Conservation (phyloP, 2,329 filamentous ascomycete genomes). For the Sporothrix phasma region DNA sequence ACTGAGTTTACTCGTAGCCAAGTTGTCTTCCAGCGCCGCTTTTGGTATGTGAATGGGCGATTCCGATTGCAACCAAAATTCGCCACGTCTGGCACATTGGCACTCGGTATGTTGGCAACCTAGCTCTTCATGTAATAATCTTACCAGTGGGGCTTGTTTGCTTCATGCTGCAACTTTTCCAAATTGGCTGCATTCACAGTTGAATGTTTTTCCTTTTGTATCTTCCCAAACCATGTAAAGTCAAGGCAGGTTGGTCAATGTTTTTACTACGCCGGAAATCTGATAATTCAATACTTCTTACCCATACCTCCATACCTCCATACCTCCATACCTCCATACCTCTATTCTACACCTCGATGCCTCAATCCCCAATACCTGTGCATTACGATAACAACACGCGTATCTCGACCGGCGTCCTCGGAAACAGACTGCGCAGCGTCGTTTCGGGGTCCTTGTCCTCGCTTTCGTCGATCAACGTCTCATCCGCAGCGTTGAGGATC, state of each 20-base stretch:
- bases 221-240: neutral
- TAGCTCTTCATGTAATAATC: too few species aligned
- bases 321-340: neutral
- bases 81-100: neutral
- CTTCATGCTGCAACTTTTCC: too few species aligned
- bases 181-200: too few species aligned
- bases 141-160: too few species aligned
- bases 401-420: slow-evolving; percentile 50
- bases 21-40: neutral
- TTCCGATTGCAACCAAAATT: neutral
- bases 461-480: slow-evolving; percentile 22
- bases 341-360: neutral
- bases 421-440: slow-evolving; percentile 39
- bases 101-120: too few species aligned
- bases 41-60: neutral
- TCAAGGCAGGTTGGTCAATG: too few species aligned
- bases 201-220: neutral
- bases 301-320: too few species aligned
- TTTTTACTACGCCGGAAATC: too few species aligned
- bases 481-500: slow-evolving; percentile 36
- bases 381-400: slow-evolving; percentile 45
- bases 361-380: neutral
- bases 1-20: neutral
- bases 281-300: too few species aligned
- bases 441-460: slow-evolving; percentile 21